Conservation (phyloP, 352 stramenopile species). For the Pythium sp. region DNA sequence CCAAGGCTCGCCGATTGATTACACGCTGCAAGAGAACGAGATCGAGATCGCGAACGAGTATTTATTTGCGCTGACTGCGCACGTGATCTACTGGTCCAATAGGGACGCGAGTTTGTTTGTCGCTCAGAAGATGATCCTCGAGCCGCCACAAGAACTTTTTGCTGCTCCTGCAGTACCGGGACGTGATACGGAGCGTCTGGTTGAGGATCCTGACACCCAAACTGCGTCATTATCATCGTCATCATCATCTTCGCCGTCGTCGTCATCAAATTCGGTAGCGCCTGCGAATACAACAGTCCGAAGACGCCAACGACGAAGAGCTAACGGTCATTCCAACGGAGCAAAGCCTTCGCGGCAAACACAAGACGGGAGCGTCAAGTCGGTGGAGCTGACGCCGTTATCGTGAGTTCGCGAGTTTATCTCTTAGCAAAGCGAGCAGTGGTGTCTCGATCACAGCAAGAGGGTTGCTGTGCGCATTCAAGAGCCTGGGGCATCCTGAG, state of each 20-base stretch:
- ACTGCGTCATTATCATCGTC: slow-evolving; percentile 19
- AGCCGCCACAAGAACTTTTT: slow-evolving; percentile 43
- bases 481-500: neutral
- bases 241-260: neutral
- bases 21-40: slow-evolving; percentile 92
- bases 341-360: neutral
- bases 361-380: neutral
- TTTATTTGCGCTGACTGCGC: slow-evolving; percentile 88
- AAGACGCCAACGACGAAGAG: slow-evolving; percentile 12
- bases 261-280: neutral
- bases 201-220: slow-evolving; percentile 10
- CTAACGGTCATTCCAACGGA: neutral
- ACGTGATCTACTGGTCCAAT: slow-evolving; percentile 92
- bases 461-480: neutral
- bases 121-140: slow-evolving; percentile 83
- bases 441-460: neutral
- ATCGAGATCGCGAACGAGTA: slow-evolving; percentile 95
- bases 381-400: neutral
- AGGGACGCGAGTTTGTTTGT: slow-evolving; percentile 91
- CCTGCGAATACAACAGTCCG: neutral
- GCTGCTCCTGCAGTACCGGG: neutral
- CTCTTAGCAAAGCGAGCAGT: neutral
- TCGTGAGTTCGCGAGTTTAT: neutral
- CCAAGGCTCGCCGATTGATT: slow-evolving; percentile 76
- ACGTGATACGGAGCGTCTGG: neutral